Evolutionary conservation across 2,329 filamentous ascomycete species (phyloP).

Genomic region (Elsinoe perseae): DNA sequence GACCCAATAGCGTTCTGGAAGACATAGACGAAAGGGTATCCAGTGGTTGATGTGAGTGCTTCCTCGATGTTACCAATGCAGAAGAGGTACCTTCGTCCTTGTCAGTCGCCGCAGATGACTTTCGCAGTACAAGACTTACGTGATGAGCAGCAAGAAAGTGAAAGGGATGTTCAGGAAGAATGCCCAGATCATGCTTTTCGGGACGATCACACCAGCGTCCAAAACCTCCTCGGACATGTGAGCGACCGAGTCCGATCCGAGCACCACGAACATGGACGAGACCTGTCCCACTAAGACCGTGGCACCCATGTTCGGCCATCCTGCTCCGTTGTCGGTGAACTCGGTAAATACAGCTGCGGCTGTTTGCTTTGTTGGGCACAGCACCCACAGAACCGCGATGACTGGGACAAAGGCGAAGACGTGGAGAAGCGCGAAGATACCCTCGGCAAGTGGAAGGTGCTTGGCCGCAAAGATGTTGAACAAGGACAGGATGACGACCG

Average conservation of each 20-base stretch:
- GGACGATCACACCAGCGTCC: conserved; percentile 41
- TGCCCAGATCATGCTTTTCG: conserved; percentile 41
- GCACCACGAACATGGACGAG: conserved; percentile 27
- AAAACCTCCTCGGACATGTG: conserved; percentile 41
- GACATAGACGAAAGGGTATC: conserved; percentile 33
- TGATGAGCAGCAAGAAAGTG: conserved; percentile 5
- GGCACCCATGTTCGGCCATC: conserved; percentile 33
- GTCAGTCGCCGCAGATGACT: neutral
- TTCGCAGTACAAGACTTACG: neutral
- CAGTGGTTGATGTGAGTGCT: conserved; percentile 25
- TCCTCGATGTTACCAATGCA: conserved; percentile 25
- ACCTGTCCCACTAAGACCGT: conserved; percentile 36
- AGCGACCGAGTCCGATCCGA: conserved; percentile 9
- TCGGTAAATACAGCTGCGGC: conserved; percentile 12
- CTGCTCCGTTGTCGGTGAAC: conserved; percentile 31
- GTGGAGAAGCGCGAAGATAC: conserved; percentile 34
- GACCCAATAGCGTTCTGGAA: conserved; percentile 28
- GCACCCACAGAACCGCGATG: conserved; percentile 33
- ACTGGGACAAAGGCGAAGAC: conserved; percentile 40
- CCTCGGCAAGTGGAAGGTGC: conserved; percentile 30
- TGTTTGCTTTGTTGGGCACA: conserved; percentile 23
- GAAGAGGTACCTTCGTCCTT: conserved; percentile 21
- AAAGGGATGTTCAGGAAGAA: conserved; percentile 36
- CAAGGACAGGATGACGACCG: conserved; percentile 26
- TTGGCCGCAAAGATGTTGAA: conserved; percentile 33